These are phyloP conservation scores for Aureobasidium sp. DNA, from an alignment of 2,329 filamentous ascomycete genomes.

Conservation along the genomic window DNA sequence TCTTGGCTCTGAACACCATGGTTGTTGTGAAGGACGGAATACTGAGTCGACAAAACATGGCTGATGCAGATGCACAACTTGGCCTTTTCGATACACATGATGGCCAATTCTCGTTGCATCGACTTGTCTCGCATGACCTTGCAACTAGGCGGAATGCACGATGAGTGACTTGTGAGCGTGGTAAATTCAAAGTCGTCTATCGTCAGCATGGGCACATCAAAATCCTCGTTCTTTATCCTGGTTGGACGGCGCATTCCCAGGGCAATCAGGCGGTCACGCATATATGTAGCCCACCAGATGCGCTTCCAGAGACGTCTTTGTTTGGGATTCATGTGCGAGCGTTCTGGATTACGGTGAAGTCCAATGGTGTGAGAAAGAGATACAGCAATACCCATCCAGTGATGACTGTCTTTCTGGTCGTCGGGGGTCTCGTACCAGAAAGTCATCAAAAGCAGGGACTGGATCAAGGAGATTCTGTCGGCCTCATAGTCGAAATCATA, in stretches of 20 bases:
- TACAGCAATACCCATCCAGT: constrained; percentile 96
- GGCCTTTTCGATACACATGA: constrained; percentile 87
- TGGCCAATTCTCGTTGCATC: constrained; percentile 71
- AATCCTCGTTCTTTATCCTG: constrained; percentile 87
- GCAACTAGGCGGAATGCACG: constrained; percentile 59
- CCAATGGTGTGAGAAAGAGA: constrained; percentile 91
- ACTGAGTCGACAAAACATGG: constrained; percentile 82
- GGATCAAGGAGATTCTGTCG: constrained; percentile 81
- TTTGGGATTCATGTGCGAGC: constrained; percentile 64
- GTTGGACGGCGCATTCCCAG: constrained; percentile 90
- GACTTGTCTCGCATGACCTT: constrained; percentile 61
- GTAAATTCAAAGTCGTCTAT: constrained; percentile 78
- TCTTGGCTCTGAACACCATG: constrained; percentile 66
- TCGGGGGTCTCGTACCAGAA: constrained; percentile 98
- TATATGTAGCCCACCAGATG: constrained; percentile 97
- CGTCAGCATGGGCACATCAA: constrained; percentile 83
- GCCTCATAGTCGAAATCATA: constrained; percentile 95
- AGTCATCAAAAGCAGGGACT: constrained; percentile 84
- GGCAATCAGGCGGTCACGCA: constrained; percentile 86
- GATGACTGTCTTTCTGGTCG: constrained; percentile 96
- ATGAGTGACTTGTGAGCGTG: constrained; percentile 25
- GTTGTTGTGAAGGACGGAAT: constrained; percentile 81
- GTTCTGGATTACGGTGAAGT: constrained; percentile 76
- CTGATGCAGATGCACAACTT: constrained; percentile 85
- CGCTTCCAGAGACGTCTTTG: constrained; percentile 85